These are phyloP conservation scores for Aspergillus novoparasiticus DNA, from an alignment of 2,329 filamentous ascomycete genomes.

Conservation along the genomic window DNA sequence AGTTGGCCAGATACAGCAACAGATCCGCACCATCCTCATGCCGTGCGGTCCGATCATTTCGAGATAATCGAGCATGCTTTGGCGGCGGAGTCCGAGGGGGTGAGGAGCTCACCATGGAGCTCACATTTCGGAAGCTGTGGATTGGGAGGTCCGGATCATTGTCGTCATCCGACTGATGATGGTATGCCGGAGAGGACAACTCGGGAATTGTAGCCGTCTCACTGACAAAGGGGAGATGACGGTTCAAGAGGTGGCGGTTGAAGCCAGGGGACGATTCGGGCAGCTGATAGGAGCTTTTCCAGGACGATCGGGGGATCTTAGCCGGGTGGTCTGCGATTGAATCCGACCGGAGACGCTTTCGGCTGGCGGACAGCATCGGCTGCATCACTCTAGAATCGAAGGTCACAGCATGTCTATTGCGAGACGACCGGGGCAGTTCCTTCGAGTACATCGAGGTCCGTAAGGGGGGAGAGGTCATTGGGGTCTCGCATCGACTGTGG, in stretches of 20 bases:
- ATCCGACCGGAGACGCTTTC: conserved; percentile 73
- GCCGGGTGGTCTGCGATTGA: conserved; percentile 56
- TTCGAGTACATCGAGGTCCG: conserved; percentile 84
- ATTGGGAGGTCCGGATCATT: conserved; percentile 80
- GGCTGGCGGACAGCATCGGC: conserved; percentile 52
- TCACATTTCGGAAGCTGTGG: conserved; percentile 39
- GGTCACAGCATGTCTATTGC: conserved; percentile 47
- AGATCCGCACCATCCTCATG: conserved; percentile 82
- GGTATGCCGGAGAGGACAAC: conserved; percentile 54
- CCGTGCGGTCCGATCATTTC: conserved; percentile 54
- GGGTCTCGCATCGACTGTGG: conserved; percentile 54
- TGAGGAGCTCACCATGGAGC: conserved; percentile 69
- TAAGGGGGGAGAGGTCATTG: conserved; percentile 79
- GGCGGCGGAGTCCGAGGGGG: conserved; percentile 81
- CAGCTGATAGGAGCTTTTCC: conserved; percentile 76
- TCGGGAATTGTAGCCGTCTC: conserved; percentile 69
- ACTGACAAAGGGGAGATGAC: conserved; percentile 78
- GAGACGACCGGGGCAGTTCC: conserved; percentile 64
- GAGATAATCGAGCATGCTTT: conserved; percentile 54
- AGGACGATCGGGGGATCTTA: conserved; percentile 65
- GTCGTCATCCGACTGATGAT: conserved; percentile 64
- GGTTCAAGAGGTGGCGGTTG: conserved; percentile 72
- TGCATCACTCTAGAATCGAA: conserved; percentile 47
- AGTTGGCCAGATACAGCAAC: conserved; percentile 83
- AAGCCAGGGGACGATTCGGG: conserved; percentile 87